phyloP scores from a whole-genome alignment of 768 basidiomycete species.

The Trichaptum fuscoviolaceum region DNA sequence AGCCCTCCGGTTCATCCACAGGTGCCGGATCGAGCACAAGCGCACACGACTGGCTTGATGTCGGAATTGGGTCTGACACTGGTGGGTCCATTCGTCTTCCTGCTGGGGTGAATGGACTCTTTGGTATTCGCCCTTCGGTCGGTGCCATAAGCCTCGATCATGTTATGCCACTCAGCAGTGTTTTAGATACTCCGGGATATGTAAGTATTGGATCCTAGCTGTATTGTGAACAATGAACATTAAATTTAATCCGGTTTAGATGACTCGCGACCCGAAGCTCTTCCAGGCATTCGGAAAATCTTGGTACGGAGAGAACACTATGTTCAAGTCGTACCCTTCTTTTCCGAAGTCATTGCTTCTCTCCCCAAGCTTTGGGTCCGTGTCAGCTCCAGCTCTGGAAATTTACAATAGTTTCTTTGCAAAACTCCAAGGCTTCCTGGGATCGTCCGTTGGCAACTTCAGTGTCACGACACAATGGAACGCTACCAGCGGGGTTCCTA shows the following conservation, averaged over 20 bases:
- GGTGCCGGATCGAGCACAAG: slow-evolving; percentile 22
- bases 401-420: slow-evolving; percentile 23
- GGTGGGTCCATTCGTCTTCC: slow-evolving; percentile 28
- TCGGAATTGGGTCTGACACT: slow-evolving; percentile 25
- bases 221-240: too few relatives aligned
- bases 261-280: slow-evolving; percentile 22
- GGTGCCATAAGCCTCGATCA: slow-evolving; percentile 23
- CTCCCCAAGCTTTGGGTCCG: slow-evolving; percentile 20
- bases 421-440: slow-evolving; percentile 23
- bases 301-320: slow-evolving; percentile 21
- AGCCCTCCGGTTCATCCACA: slow-evolving; percentile 24
- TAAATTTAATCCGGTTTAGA: slow-evolving; percentile 10
- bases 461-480: slow-evolving; percentile 19
- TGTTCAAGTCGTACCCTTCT: slow-evolving; percentile 20
- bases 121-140: slow-evolving; percentile 22
- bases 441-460: slow-evolving; percentile 20
- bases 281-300: slow-evolving; percentile 22
- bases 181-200: neutral
- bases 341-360: slow-evolving; percentile 26
- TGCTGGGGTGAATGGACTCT: slow-evolving; percentile 24
- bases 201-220: neutral
- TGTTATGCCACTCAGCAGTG: slow-evolving; percentile 24
- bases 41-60: slow-evolving; percentile 25
- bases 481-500: slow-evolving; percentile 17
- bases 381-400: slow-evolving; percentile 15